Evolutionary conservation across 345 rosid genomes (phyloP).

Genomic region (Cardamine occulta): DNA sequence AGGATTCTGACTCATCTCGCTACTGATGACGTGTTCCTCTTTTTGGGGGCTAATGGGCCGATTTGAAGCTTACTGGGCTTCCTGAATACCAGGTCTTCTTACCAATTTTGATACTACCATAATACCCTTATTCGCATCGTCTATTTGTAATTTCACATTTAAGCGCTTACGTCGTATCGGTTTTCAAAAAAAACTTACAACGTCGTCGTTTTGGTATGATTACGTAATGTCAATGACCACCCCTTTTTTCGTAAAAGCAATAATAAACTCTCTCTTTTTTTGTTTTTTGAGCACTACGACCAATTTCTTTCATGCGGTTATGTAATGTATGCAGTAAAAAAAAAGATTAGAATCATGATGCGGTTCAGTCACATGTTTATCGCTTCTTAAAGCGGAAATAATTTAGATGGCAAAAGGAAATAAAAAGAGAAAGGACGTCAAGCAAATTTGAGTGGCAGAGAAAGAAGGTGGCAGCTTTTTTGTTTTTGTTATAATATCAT

Average conservation of each 20-base stretch:
- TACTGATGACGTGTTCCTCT: slow-evolving; percentile 23
- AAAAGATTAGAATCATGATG: neutral
- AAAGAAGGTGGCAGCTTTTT: slow-evolving; percentile 42
- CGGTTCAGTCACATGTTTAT: slow-evolving; percentile 35
- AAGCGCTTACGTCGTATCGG: neutral
- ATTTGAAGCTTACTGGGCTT: neutral
- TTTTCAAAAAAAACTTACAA: neutral
- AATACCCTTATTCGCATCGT: neutral
- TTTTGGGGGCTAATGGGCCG: slow-evolving; percentile 20
- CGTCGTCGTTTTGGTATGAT: neutral
- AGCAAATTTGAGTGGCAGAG: slow-evolving; percentile 39
- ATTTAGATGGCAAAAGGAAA: slow-evolving; percentile 2
- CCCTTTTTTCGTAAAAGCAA: neutral
- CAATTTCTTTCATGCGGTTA: slow-evolving; percentile 4
- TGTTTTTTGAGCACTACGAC: neutral
- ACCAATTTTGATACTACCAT: neutral
- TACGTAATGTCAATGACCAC: slow-evolving; percentile 2
- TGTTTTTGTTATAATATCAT: neutral
- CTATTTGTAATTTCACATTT: neutral
- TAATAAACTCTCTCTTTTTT: neutral
- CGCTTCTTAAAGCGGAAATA: slow-evolving; percentile 14
- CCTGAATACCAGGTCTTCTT: neutral
- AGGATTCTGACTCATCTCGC: neutral
- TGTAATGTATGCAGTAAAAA: slow-evolving; percentile 7
- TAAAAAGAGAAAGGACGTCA: slow-evolving; percentile 13